Evolutionary conservation across 768 basidiomycete species (phyloP).

Genomic region (Tricholoma sp.): DNA sequence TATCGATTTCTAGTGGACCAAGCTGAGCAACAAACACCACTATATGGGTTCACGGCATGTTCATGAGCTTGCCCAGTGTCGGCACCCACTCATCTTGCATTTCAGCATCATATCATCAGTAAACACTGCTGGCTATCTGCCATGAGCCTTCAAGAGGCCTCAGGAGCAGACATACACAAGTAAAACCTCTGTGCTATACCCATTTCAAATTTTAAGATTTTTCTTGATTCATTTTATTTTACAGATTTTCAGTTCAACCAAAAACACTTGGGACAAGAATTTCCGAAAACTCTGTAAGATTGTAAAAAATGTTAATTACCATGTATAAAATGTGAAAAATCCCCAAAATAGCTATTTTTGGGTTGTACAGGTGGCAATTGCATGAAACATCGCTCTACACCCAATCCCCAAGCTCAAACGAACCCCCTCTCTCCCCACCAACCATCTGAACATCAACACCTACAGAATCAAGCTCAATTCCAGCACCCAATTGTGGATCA

Average conservation of each 20-base stretch:
- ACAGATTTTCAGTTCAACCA: too few species aligned
- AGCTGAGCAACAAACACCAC: neutral
- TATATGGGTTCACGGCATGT: neutral
- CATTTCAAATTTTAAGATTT: too few species aligned
- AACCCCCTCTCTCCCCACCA: neutral
- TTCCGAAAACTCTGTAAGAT: too few species aligned
- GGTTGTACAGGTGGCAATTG: neutral
- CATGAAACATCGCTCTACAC: neutral
- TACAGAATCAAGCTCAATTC: neutral
- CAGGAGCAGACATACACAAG: too few species aligned
- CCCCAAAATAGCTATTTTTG: neutral
- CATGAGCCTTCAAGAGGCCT: too few species aligned
- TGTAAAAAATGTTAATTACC: neutral
- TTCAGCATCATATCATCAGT: too few species aligned
- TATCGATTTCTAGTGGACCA: neutral
- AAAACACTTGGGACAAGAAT: too few species aligned
- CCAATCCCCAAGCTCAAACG: neutral
- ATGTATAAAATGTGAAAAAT: neutral
- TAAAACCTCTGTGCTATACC: too few species aligned
- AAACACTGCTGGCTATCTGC: too few species aligned
- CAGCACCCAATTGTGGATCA: neutral
- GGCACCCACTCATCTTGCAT: too few species aligned
- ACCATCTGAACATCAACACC: too few species aligned
- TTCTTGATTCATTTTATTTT: too few species aligned
- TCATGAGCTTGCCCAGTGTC: neutral